Base-by-base conservation (phyloP, 1,284 basidiomycete species). In the Schizopora paradoxa region DNA sequence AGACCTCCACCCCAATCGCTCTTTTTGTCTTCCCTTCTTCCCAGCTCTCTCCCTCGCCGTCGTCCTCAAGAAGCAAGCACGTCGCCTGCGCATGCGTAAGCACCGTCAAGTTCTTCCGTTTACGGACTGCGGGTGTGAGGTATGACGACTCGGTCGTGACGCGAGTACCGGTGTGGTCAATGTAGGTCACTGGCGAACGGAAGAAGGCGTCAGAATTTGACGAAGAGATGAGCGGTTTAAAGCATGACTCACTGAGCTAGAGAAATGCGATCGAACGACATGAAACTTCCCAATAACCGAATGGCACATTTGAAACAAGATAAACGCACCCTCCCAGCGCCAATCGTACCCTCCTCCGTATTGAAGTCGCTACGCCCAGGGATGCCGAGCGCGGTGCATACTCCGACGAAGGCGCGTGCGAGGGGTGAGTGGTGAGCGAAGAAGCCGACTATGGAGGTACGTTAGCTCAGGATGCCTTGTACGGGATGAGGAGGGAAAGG, bases 1-100 rank as follows among this genome's bases (percentile, higher is more conserved):
- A 71, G 57, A 81, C 82, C 51, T 84, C 80, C 37, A 83, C 80
- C 2, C 78, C 81, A 11, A 72, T 61, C 1, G 79, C 82, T n/a
- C n/a, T n/a, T n/a, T n/a, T n/a, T n/a, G n/a, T n/a, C n/a, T n/a
- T n/a, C n/a, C n/a, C n/a, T n/a, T n/a, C n/a, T n/a, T n/a, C n/a
- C n/a, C n/a, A n/a, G 23, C 73, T 73, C 1, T 58, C 58, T 2
- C 61, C 63, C 0, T 59, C 57, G 36, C 53, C 57, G 35, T 58
- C 58, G 3, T 63, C 66, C 45, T 82, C 78, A 57, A 88, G 86
- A 2, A 82, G 46, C 16, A 86, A 62, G 21, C 68, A 70, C 6
- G 75, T 79, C 10, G 73, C 78, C 13, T 68, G 68, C 0, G 78
- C 73, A 33, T 71, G 64, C 6, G 73, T 70, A 1, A 69, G 68